These are phyloP conservation scores for Podila horticola DNA, from an alignment of 192 early-diverging fungal genomes.

Conservation along the genomic window DNA sequence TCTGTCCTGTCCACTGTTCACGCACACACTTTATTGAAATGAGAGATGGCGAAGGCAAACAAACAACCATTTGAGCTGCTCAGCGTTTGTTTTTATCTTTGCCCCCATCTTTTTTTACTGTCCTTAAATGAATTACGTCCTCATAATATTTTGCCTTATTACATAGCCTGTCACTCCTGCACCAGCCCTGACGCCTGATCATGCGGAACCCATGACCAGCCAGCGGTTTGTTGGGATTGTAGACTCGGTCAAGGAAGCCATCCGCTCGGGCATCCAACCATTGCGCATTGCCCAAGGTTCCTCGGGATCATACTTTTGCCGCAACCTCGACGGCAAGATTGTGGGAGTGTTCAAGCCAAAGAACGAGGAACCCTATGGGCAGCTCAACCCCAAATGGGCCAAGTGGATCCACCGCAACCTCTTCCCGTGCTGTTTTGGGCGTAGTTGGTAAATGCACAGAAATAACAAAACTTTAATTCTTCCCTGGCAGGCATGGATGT, in stretches of 20 bases:
- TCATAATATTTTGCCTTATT: background rate
- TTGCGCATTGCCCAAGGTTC: slow-evolving; percentile 76
- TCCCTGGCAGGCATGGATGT: background rate
- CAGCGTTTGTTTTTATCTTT: background rate
- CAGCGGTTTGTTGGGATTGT: slow-evolving; percentile 57
- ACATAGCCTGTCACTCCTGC: slow-evolving; percentile 32
- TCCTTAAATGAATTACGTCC: background rate
- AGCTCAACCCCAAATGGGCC: slow-evolving; percentile 86
- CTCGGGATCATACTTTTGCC: slow-evolving; percentile 92
- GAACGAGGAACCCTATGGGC: slow-evolving; percentile 78
- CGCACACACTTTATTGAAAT: too few relatives aligned
- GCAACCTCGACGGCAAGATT: slow-evolving; percentile 75
- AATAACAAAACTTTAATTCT: background rate
- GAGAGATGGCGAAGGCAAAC: background rate
- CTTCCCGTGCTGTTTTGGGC: slow-evolving; percentile 91
- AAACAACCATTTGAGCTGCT: slow-evolving; percentile 1
- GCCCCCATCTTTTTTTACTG: background rate
- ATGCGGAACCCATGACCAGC: slow-evolving; percentile 56
- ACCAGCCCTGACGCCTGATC: slow-evolving; percentile 50
- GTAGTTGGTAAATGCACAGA: slow-evolving; percentile 64
- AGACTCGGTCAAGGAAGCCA: slow-evolving; percentile 62
- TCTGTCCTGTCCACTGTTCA: background rate
- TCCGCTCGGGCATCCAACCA: slow-evolving; percentile 56
- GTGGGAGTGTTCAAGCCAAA: slow-evolving; percentile 93
- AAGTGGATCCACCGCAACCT: slow-evolving; percentile 93